Percentiles rank a stretch among this genome's conserved stretches.
Evolutionary conservation across 306 rosid species (phyloP).

Genomic region (Pterocarpus santalinus): DNA sequence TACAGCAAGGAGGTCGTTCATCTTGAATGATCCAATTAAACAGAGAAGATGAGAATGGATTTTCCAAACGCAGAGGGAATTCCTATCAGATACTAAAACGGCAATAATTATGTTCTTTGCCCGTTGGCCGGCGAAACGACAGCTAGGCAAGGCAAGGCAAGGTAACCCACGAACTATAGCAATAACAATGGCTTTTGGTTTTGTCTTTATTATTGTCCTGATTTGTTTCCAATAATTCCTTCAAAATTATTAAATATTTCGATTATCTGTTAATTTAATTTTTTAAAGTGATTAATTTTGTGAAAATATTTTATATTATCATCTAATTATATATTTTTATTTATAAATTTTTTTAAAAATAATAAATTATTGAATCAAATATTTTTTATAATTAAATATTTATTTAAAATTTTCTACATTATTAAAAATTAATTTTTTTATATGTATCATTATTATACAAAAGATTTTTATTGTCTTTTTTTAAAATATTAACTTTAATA

Average conservation of each 20-base stretch:
- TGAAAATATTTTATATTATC: no score
- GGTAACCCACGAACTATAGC: slow-evolving; percentile 45
- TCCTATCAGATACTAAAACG: slow-evolving; percentile 26
- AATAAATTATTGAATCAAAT: no score
- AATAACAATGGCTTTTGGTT: slow-evolving; percentile 38
- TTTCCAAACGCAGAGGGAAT: neutral
- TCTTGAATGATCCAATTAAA: slow-evolving; percentile 52
- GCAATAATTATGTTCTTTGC: slow-evolving; percentile 40
- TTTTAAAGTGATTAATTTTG: neutral
- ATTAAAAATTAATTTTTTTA: no score
- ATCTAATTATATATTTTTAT: no score
- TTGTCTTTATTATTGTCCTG: slow-evolving; percentile 2
- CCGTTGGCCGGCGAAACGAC: slow-evolving; percentile 67
- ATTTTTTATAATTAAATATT: no score
- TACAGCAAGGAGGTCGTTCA: slow-evolving; percentile 97
- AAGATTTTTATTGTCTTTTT: no score
- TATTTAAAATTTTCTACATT: no score
- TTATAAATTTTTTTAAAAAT: no score
- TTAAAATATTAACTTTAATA: no score
- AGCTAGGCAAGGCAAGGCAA: slow-evolving; percentile 49
- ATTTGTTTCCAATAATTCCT: slow-evolving; percentile 5
- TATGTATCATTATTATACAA: no score
- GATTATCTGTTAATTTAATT: neutral
- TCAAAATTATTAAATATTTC: neutral
- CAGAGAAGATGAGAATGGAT: neutral